These are phyloP conservation scores for Ramalina peruviana DNA, from an alignment of 495 filamentous ascomycete species.

Conservation along the genomic window DNA sequence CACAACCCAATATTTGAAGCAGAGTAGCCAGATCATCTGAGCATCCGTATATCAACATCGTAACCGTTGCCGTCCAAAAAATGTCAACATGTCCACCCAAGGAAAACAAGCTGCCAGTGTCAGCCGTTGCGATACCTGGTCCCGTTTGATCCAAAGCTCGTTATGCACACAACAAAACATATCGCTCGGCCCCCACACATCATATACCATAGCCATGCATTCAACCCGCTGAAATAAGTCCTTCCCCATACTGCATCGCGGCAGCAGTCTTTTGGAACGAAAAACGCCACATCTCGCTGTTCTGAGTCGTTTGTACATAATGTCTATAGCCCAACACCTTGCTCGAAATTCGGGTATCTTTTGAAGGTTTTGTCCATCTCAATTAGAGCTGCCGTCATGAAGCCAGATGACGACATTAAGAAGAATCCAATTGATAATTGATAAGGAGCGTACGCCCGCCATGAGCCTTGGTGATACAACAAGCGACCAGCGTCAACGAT, in stretches of 20 bases:
- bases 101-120: too few relatives aligned
- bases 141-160: too few relatives aligned
- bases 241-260: not conserved
- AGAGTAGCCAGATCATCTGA: not conserved
- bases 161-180: too few relatives aligned
- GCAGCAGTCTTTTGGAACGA: not conserved
- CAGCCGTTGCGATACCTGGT: too few relatives aligned
- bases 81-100: not conserved
- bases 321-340: constrained; percentile 15
- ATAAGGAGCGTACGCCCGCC: constrained; percentile 14
- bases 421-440: constrained; percentile 5
- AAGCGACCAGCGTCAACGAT: constrained; percentile 2
- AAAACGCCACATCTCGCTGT: constrained; percentile 1
- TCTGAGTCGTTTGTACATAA: constrained; percentile 8
- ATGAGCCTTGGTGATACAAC: constrained; percentile 11
- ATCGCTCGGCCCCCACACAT: not conserved
- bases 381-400: constrained; percentile 2
- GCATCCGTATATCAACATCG: not conserved
- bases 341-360: constrained; percentile 16
- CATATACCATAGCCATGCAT: not conserved
- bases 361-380: constrained; percentile 5
- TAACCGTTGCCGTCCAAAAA: not conserved
- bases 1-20: not conserved
- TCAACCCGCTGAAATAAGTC: not conserved
- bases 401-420: constrained; percentile 7